Conservation (phyloP, 2,329 filamentous ascomycete species). For the Verticillium nonalfalfae region DNA sequence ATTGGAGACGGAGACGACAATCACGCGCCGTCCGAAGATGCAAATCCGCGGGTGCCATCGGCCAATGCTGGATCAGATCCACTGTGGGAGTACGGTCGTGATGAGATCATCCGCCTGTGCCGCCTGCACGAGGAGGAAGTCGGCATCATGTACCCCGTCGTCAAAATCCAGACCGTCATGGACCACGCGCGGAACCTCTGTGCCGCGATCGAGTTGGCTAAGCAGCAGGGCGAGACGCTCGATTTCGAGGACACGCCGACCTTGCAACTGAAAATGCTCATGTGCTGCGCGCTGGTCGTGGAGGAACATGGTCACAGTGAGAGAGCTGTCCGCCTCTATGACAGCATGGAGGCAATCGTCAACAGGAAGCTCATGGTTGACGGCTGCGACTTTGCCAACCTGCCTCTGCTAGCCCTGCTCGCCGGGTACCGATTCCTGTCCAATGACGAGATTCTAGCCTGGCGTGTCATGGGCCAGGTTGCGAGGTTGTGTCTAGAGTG, state of each 20-base stretch:
- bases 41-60: constrained; percentile 3
- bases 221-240: constrained; percentile 22
- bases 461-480: constrained; percentile 80
- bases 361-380: constrained; percentile 59
- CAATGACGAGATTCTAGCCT: constrained; percentile 80
- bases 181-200: constrained; percentile 64
- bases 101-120: constrained; percentile 75
- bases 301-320: constrained; percentile 76
- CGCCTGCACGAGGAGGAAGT: constrained; percentile 83
- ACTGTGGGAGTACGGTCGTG: constrained; percentile 69
- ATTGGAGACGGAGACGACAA: constrained; percentile 55
- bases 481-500: constrained; percentile 73
- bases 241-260: constrained; percentile 48
- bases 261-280: constrained; percentile 72
- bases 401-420: constrained; percentile 46
- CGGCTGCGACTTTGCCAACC: constrained; percentile 35
- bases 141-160: constrained; percentile 84
- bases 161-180: constrained; percentile 67
- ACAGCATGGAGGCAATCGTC: constrained; percentile 65
- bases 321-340: constrained; percentile 65
- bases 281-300: constrained; percentile 71
- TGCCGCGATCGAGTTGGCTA: constrained; percentile 59
- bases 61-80: constrained; percentile 50
- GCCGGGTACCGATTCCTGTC: constrained; percentile 73
- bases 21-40: constrained; percentile 11